phyloP scores from a whole-genome alignment of 2,329 filamentous ascomycete species.

The Hypocrella siamensis region DNA sequence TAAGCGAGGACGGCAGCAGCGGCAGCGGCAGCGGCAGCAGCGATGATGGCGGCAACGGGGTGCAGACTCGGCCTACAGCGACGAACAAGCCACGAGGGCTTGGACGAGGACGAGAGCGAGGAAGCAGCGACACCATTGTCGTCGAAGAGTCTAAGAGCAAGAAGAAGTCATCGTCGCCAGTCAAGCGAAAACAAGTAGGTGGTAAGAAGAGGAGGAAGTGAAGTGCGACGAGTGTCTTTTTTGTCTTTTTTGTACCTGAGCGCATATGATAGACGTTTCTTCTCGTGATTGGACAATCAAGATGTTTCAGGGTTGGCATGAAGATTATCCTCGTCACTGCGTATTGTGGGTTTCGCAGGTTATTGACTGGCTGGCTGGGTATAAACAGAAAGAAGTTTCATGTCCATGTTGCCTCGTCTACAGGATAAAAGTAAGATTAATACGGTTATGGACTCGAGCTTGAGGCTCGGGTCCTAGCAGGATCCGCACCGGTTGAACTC shows the following conservation, averaged over 20 bases:
- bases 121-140: conserved; percentile 21
- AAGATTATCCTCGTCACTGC: no score
- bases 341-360: no score
- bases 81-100: conserved; percentile 7
- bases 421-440: no score
- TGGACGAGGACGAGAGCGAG: conserved; percentile 8
- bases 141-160: conserved; percentile 21
- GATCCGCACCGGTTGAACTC: no score
- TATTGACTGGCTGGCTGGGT: no score
- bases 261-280: conserved; percentile 2
- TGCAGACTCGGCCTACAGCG: conserved; percentile 10
- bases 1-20: conserved; percentile 19
- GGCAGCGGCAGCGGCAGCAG: conserved; percentile 20
- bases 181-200: conserved; percentile 23
- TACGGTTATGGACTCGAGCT: no score
- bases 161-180: conserved; percentile 25
- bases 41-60: conserved; percentile 19
- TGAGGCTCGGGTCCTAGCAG: no score
- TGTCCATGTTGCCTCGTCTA: no score
- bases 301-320: no score
- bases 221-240: conserved; percentile 1
- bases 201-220: conserved; percentile 19
- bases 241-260: conserved; percentile 1
- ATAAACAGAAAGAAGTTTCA: no score
- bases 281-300: not conserved